A percentile compares a stretch with the other conserved stretches of the same genome.
Evolutionary conservation across 2,329 filamentous ascomycete genomes (phyloP).

Genomic region (Decorospora gaudefroyi): DNA sequence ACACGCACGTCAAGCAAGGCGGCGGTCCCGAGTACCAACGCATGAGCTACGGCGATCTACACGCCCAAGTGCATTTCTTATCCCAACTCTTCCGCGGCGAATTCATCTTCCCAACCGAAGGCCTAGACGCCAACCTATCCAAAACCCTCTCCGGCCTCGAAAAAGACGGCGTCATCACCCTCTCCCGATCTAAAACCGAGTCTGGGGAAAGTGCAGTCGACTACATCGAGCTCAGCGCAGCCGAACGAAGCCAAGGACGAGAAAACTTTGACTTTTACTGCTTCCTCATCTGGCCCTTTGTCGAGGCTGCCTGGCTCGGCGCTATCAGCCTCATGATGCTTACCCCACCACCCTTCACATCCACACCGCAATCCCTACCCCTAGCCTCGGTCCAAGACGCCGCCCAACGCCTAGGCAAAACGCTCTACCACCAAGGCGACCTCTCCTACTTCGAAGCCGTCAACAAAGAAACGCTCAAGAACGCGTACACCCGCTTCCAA

Average conservation of each 20-base stretch:
- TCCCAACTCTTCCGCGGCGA: slow-evolving; percentile 91
- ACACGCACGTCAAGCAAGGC: slow-evolving; percentile 86
- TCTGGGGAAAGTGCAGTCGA: slow-evolving; percentile 57
- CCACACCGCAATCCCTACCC: no score
- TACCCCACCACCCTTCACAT: slow-evolving; percentile 67
- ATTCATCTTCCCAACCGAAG: slow-evolving; percentile 93
- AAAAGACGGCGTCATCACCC: slow-evolving; percentile 72
- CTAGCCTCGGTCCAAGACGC: slow-evolving; percentile 78
- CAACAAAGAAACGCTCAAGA: slow-evolving; percentile 96
- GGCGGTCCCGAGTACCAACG: slow-evolving; percentile 82
- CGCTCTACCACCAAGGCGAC: slow-evolving; percentile 95
- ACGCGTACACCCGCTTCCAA: slow-evolving; percentile 84
- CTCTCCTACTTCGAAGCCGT: slow-evolving; percentile 97
- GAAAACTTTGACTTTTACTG: slow-evolving; percentile 99
- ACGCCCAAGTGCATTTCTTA: slow-evolving; percentile 82
- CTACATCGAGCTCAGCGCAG: slow-evolving; percentile 72
- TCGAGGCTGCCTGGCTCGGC: slow-evolving; percentile 91
- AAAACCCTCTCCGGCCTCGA: slow-evolving; percentile 79
- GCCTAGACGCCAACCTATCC: slow-evolving; percentile 77
- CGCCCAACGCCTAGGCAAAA: slow-evolving; percentile 87
- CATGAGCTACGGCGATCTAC: slow-evolving; percentile 73
- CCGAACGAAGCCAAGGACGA: slow-evolving; percentile 75
- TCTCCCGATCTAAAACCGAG: slow-evolving; percentile 56
- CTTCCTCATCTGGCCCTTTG: slow-evolving; percentile 98
- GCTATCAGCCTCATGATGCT: slow-evolving; percentile 86